Percentiles rank a stretch among this genome's conserved stretches.
Conservation (phyloP, 202 grass and related monocot species). For the Zoysia matrella region DNA sequence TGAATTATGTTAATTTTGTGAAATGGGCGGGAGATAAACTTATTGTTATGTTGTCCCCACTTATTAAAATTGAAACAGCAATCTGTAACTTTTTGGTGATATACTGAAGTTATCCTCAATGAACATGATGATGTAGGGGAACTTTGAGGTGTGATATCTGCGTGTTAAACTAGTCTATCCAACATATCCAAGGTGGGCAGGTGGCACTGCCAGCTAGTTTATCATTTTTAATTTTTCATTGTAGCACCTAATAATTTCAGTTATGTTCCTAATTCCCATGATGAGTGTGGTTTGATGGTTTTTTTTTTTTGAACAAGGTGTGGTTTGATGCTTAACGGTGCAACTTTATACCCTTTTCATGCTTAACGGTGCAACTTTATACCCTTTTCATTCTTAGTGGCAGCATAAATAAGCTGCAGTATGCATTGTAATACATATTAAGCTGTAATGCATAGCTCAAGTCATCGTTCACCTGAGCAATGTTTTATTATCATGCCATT, state of each 20-base stretch:
- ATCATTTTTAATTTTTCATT: neutral
- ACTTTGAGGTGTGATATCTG: neutral
- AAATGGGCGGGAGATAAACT: neutral
- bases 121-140: slow-evolving; percentile 5
- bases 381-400: slow-evolving; percentile 9
- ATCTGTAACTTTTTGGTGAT: neutral
- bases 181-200: neutral
- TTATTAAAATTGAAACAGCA: neutral
- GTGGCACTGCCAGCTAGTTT: neutral
- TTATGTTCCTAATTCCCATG: neutral
- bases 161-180: neutral
- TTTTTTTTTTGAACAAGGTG: too few species aligned
- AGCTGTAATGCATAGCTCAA: neutral
- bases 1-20: neutral
- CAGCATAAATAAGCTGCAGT: neutral
- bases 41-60: neutral
- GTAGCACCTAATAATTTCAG: neutral
- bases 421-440: neutral
- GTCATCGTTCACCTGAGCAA: neutral
- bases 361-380: slow-evolving; percentile 3
- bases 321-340: neutral
- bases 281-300: neutral
- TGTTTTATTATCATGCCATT: neutral
- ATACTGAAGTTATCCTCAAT: slow-evolving; percentile 8
- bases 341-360: too few species aligned